These are phyloP conservation scores for Aspergillus conjunctus DNA, from an alignment of 495 filamentous ascomycete species.

Conservation along the genomic window DNA sequence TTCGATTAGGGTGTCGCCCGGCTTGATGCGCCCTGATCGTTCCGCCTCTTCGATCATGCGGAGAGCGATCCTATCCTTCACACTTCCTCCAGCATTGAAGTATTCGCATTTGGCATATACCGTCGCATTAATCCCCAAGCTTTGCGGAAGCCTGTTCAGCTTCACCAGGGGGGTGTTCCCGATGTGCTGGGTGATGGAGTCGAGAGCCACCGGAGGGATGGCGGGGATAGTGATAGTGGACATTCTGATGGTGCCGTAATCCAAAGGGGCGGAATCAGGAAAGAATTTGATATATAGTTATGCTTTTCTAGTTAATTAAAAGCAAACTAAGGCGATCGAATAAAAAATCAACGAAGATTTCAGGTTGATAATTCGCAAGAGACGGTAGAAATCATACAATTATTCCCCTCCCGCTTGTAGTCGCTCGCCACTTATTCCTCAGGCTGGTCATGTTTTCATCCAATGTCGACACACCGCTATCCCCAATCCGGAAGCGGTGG, in stretches of 20 bases:
- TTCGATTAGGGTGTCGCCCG: conserved; percentile 95
- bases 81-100: conserved; percentile 96
- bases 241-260: conserved; percentile 36
- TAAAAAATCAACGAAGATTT: no score
- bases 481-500: no score
- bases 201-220: conserved; percentile 59
- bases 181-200: conserved; percentile 69
- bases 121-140: conserved; percentile 81
- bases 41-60: conserved; percentile 99
- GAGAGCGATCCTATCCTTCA: conserved; percentile 95
- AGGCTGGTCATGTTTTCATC: no score
- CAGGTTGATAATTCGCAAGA: no score
- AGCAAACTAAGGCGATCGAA: no score
- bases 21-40: conserved; percentile 87
- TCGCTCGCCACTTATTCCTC: no score
- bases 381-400: no score
- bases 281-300: background rate
- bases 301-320: no score
- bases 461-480: no score
- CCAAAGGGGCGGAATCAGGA: background rate
- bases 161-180: conserved; percentile 94
- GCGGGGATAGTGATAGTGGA: conserved; percentile 51
- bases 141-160: conserved; percentile 88
- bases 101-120: conserved; percentile 95
- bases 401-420: no score